These are phyloP conservation scores for Quercus bicolor DNA, from an alignment of 306 rosid species.

Conservation along the genomic window DNA sequence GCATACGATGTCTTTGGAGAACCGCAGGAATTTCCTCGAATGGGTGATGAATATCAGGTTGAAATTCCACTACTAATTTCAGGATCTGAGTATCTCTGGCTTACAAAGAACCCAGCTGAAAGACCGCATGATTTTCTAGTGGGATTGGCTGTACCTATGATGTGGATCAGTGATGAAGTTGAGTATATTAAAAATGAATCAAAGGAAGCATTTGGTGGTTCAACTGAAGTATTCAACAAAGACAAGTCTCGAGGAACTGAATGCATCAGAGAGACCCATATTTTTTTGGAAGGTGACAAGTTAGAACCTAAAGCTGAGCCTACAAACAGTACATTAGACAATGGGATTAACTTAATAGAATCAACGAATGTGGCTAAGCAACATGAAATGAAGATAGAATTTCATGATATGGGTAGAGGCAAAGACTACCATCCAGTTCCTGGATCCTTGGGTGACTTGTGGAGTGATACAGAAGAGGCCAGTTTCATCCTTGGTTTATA, in stretches of 20 bases:
- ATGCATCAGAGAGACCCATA: conserved; percentile 16
- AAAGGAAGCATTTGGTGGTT: conserved; percentile 20
- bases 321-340: conserved; percentile 16
- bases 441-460: conserved; percentile 43
- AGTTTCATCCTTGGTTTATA: conserved; percentile 77
- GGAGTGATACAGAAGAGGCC: conserved; percentile 67
- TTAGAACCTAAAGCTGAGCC: conserved; percentile 29
- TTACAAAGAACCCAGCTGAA: conserved; percentile 22
- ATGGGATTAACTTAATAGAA: conserved; percentile 26
- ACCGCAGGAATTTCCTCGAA: conserved; percentile 63
- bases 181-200: conserved; percentile 21
- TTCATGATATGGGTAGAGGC: conserved; percentile 25
- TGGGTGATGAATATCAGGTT: conserved; percentile 71
- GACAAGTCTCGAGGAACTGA: conserved; percentile 24
- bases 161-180: conserved; percentile 46
- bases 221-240: conserved; percentile 25
- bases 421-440: conserved; percentile 53
- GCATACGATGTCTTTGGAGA: conserved; percentile 52
- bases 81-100: conserved; percentile 34
- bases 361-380: conserved; percentile 27
- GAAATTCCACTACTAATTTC: conserved; percentile 51
- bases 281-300: conserved; percentile 19
- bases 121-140: conserved; percentile 35
- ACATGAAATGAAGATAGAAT: conserved; percentile 26
- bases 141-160: conserved; percentile 58